Base-by-base conservation (phyloP, 2,329 filamentous ascomycete genomes). In the Escovopsis sp. region DNA sequence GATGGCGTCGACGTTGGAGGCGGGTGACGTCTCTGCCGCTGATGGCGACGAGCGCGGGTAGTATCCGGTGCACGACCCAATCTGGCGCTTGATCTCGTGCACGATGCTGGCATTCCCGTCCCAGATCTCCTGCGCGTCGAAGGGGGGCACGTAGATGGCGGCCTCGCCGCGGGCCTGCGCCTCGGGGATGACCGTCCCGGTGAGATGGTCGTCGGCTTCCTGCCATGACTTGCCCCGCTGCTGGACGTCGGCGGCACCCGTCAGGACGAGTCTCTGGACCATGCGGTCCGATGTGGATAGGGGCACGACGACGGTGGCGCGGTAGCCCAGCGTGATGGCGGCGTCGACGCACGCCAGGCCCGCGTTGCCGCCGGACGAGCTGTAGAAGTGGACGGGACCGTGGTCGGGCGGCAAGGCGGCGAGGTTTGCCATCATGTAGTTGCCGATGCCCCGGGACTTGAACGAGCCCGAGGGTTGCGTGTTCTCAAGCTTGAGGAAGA, bases 401-500 rank as follows among this genome's bases (percentile, higher is more conserved):
- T 45, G 39, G 36, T 43, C 35, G 5, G 47, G 40, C 25, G 44
- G 46, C 16, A 37, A 20, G 8, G 42, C 36, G 12, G 38, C 47
- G 29, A 55, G 53, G 31, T 47, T 47, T 32, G 67, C 65, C 40
- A 78, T 68, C 57, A 85, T 76, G 53, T 81, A 73, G 61, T 84
- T 74, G 51, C 82, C 82, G 50, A 88, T 76, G 42, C 81, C 83
- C 51, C 75, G 71, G 35, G 82, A 87, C 60, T 91, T 89, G 75
- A 91, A 93, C 13, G 82, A 87, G 47, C 82, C 82, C 7, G 80
- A 81, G 7, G 84, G 85, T 58, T 93, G 85, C 43, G 84, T 69
- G 54, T 80, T 83, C 52, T 91, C 84, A 44, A 89, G 74, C 59
- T 91, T 91, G 54, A 91, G 76, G 58, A 81, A 84, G 62, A 91